Conservation (phyloP, 2,329 filamentous ascomycete species). For the Colletotrichum zoysiae region DNA sequence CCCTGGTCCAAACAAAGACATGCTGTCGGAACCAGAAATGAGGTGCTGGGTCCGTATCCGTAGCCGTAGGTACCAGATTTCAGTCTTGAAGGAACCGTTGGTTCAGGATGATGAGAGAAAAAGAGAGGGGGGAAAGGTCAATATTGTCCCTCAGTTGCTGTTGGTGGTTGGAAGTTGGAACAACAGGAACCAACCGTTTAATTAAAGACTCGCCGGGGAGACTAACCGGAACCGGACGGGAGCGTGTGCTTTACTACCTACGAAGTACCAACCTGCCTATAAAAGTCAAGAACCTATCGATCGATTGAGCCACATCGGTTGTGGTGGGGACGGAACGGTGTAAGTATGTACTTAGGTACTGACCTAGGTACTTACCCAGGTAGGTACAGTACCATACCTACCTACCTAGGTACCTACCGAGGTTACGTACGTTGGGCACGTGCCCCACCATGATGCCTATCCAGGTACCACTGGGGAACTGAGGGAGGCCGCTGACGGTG, state of each 20-base stretch:
- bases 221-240: constrained; percentile 30
- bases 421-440: background rate
- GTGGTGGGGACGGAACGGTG: constrained; percentile 1
- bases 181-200: constrained; percentile 36
- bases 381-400: too few relatives aligned
- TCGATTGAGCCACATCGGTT: constrained; percentile 38
- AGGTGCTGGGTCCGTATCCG: constrained; percentile 1
- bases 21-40: background rate
- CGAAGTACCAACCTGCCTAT: too few relatives aligned
- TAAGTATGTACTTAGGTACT: background rate
- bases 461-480: background rate
- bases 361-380: too few relatives aligned
- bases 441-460: too few relatives aligned
- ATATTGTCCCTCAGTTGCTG: background rate
- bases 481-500: background rate
- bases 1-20: background rate
- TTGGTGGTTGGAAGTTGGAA: constrained; percentile 39
- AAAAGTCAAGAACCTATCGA: constrained; percentile 15
- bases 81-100: constrained; percentile 9
- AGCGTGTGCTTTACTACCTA: constrained; percentile 24
- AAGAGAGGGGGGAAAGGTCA: background rate
- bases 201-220: constrained; percentile 32
- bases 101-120: constrained; percentile 8
- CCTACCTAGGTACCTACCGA: too few relatives aligned
- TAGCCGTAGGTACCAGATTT: background rate